Evolutionary conservation across 2,329 filamentous ascomycete genomes (phyloP), one percentile per base, ranked within the genome.

Genomic region (Penicillium sp.): DNA sequence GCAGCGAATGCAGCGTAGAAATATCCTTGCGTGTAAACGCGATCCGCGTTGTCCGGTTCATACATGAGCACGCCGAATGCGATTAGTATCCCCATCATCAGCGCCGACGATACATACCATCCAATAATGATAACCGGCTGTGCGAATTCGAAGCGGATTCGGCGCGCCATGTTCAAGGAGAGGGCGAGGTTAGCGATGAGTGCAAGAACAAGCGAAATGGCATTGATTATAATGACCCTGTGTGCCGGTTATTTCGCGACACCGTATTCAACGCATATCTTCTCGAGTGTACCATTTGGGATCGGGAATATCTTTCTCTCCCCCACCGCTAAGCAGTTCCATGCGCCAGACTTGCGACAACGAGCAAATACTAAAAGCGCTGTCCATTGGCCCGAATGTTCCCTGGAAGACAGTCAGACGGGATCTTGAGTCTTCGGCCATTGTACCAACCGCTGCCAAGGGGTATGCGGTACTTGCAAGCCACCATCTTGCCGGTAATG

Each of bases 1-100:
- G 78, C 75, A 4, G 79, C 79, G 39, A 79, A 77, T 36, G 79
- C 73, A 2, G 69, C 78, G 48, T 80, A 81, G 55, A 81, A 82
- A 56, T 74, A 81, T 5, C 76, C 75, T 49, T 78, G 74, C 0
- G 74, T 74, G 16, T 81, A 59, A 1, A 75, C 69, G 48, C 74
- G 72, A 8, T 65, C 59, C 27, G 60, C 41, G 10, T 59, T 56
- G 10, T 62, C 62, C 0, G 71, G 67, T 14, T 63, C 60, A 8
- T 67, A 59, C 6, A 70, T 67, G 11, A 42, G 18, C n/a, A 57
- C 53, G 0, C 69, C 70, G 8, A 74, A 70, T 4, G 73, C 68
- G 11, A 67, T 59, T 3, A 79, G 69, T 7, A 80, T 68, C 3
- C 66, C 69, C 18, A 80, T 74, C 19, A 82, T 65, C 2, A 81